Base-by-base conservation (phyloP, 2,329 filamentous ascomycete species). In the Aspergillus quadrilineatus region DNA sequence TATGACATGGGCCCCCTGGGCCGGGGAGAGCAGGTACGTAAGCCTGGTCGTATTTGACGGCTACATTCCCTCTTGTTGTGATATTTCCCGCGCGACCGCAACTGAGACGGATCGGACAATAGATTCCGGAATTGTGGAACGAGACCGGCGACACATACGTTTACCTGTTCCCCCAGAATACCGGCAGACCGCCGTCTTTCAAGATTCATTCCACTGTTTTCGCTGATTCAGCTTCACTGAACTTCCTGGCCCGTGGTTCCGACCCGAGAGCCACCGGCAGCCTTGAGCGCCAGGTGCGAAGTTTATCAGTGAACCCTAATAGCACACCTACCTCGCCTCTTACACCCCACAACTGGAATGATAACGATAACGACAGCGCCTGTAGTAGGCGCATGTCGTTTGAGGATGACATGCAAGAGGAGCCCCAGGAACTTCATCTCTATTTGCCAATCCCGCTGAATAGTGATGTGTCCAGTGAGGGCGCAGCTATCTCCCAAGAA, bases 81-180 rank as follows among this genome's bases (percentile, higher is more conserved):
- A 4, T 14, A 48, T 14, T 9, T n/a, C 43, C 6, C 42, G 17
- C 22, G 22, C 4, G 36, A 39, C 15, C 48, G 17, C 22, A 39
- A 53, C 55, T 60, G 57, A 60, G 42, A 34, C 7, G 22, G 22
- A 10, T 26, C 42, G 52, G 50, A 49, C 44, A n/a, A 62, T 56
- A 83, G 80, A 75, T 85, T 14, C 67, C 75, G 5, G 85, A 87
- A 64, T 69, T 87, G 7, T 88, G 85, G 85, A 82, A 86, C 62
- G 81, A 85, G 3, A 68, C 79, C 46, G 85, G 82, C n/a, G 83
- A 87, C 67, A 86, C 84, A 12, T 78, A 80, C 58, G 77, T 88
- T n/a, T 84, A 87, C 63, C 75, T 87, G 12, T 86, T 84, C 63
- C 83, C 85, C 1, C 76, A 80, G 42, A 80, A 75, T 14, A 81